Evolutionary conservation across 352 stramenopile genomes (phyloP).

Genomic region (Pythium pectinolyticum): DNA sequence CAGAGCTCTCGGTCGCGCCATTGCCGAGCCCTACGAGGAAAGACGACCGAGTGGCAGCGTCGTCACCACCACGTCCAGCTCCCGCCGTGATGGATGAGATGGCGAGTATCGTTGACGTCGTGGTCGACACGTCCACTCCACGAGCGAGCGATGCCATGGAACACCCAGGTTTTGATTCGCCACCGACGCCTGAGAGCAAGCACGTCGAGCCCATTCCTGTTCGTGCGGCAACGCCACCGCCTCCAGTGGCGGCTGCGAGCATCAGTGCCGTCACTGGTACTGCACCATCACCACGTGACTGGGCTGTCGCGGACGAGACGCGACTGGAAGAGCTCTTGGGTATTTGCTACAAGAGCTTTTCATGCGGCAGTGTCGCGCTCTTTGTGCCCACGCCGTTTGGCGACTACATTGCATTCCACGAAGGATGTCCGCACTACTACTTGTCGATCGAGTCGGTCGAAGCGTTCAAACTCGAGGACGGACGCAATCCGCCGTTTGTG

Average conservation of each 20-base stretch:
- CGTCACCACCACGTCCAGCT: slow-evolving; percentile 3
- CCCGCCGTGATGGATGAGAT: slow-evolving; percentile 3
- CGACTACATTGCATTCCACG: slow-evolving; percentile 86
- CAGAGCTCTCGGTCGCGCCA: slow-evolving; percentile 22
- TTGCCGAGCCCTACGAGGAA: slow-evolving; percentile 12
- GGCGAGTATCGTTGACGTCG: slow-evolving; percentile 26
- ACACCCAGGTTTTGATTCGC: slow-evolving; percentile 15
- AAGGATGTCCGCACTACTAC: slow-evolving; percentile 81
- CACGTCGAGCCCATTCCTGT: not conserved
- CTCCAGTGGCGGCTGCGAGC: not conserved
- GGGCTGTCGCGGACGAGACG: slow-evolving; percentile 58
- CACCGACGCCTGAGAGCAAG: not conserved
- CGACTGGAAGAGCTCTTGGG: slow-evolving; percentile 69
- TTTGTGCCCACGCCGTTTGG: slow-evolving; percentile 82
- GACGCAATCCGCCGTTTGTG: slow-evolving; percentile 72
- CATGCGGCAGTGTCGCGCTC: slow-evolving; percentile 62
- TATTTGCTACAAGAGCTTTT: slow-evolving; percentile 85
- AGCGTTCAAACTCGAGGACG: slow-evolving; percentile 64
- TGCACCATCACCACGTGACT: slow-evolving; percentile 32
- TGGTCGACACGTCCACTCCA: slow-evolving; percentile 34
- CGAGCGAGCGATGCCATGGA: not conserved
- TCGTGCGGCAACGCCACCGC: not conserved
- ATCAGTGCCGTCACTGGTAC: slow-evolving; percentile 16
- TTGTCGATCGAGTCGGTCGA: slow-evolving; percentile 78
- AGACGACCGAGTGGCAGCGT: slow-evolving; percentile 24